Evolutionary conservation across 768 basidiomycete genomes (phyloP).

Genomic region (Mycena belliarum): DNA sequence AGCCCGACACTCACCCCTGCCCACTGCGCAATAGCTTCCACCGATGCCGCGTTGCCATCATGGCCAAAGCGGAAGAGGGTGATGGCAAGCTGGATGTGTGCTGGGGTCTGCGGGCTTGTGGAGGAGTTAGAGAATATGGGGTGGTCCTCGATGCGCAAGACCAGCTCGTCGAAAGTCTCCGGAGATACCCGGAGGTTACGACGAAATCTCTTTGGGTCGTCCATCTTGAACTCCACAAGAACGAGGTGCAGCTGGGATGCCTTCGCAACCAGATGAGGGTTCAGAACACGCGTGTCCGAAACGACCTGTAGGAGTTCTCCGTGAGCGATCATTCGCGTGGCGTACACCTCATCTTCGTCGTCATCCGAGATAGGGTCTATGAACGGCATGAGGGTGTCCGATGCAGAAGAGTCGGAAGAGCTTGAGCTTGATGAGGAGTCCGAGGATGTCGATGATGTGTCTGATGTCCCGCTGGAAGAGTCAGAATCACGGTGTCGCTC

Average conservation of each 20-base stretch:
- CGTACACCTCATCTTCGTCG: conserved; percentile 1
- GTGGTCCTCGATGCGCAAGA: not conserved
- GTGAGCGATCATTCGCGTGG: not conserved
- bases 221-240: conserved; percentile 1
- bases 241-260: conserved; percentile 2
- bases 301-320: not conserved
- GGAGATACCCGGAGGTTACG: conserved; percentile 2
- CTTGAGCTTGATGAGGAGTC: conserved; percentile 1
- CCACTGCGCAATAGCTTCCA: not conserved
- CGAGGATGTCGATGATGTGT: not conserved
- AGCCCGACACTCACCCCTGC: not conserved
- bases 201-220: conserved; percentile 6
- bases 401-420: conserved; percentile 1
- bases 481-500: not conserved
- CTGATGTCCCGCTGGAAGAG: not conserved
- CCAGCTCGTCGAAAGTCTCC: conserved; percentile 5
- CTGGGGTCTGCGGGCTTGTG: not conserved
- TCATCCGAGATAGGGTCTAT: not conserved
- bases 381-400: too few relatives aligned
- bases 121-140: not conserved
- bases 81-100: conserved; percentile 1
- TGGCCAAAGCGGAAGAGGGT: not conserved
- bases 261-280: conserved; percentile 2
- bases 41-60: not conserved
- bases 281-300: not conserved